Evolutionary conservation across 306 rosid species (phyloP).

Genomic region (Fragaria iinumae): DNA sequence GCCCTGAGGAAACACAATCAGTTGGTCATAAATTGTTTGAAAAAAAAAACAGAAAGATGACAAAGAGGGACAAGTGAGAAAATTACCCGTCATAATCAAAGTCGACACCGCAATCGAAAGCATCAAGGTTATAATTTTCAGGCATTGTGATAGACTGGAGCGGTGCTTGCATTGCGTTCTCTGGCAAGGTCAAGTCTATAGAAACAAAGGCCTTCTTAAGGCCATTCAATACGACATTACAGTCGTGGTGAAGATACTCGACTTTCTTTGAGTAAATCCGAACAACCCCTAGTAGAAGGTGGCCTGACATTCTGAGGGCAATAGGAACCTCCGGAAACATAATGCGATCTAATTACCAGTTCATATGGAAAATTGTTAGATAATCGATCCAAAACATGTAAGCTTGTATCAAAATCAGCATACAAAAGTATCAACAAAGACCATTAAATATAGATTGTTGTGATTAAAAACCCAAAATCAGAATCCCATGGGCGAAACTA

Average conservation of each 20-base stretch:
- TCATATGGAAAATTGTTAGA: not conserved
- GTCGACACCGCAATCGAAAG: constrained; percentile 39
- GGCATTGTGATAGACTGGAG: constrained; percentile 69
- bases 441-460: too few relatives aligned
- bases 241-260: constrained; percentile 63
- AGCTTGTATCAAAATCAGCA: not conserved
- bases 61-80: not conserved
- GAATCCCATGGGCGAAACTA: too few relatives aligned
- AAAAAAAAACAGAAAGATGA: not conserved
- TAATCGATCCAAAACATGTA: not conserved
- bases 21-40: constrained; percentile 1
- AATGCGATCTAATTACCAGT: constrained; percentile 52
- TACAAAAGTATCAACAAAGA: too few relatives aligned
- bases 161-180: constrained; percentile 69
- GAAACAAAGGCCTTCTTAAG: constrained; percentile 51
- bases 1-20: constrained; percentile 39
- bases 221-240: constrained; percentile 41
- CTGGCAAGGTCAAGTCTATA: constrained; percentile 51
- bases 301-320: constrained; percentile 81
- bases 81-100: constrained; percentile 40
- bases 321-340: constrained; percentile 92
- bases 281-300: constrained; percentile 78
- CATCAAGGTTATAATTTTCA: constrained; percentile 63
- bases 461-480: too few relatives aligned
- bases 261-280: constrained; percentile 88